These are phyloP conservation scores for Platanus orientalis DNA, from an alignment of 164 flowering plant species.

Conservation along the genomic window DNA sequence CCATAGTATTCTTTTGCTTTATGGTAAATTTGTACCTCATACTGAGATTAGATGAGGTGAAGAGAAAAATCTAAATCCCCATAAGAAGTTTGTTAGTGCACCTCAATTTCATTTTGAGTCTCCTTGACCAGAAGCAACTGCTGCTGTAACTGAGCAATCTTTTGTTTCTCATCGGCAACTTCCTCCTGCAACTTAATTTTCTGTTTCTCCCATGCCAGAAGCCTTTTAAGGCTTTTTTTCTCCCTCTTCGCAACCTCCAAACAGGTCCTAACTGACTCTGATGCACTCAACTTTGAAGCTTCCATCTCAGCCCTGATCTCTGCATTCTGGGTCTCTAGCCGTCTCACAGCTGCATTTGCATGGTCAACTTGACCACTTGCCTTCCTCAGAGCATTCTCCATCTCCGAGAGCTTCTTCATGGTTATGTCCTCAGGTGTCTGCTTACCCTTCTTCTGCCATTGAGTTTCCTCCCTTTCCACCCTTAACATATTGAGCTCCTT, in stretches of 20 bases:
- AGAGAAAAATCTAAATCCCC: neutral
- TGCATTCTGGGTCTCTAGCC: slow-evolving; percentile 92
- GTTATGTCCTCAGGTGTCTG: slow-evolving; percentile 78
- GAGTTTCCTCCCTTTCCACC: slow-evolving; percentile 89
- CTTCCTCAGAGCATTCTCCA: slow-evolving; percentile 90
- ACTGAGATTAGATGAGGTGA: neutral
- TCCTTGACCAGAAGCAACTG: slow-evolving; percentile 44
- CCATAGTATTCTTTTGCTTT: neutral
- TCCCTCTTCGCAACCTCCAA: slow-evolving; percentile 89
- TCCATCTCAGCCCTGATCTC: slow-evolving; percentile 99
- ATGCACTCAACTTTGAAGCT: slow-evolving; percentile 88
- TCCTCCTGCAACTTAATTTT: slow-evolving; percentile 79
- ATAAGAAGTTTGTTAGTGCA: slow-evolving; percentile 18
- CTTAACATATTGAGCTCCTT: slow-evolving; percentile 81
- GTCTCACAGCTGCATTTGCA: slow-evolving; percentile 83
- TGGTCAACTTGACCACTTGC: slow-evolving; percentile 90
- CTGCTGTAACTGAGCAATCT: slow-evolving; percentile 52
- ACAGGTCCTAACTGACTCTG: slow-evolving; percentile 77
- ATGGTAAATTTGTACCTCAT: neutral
- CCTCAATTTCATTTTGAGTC: slow-evolving; percentile 76
- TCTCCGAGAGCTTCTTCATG: slow-evolving; percentile 79
- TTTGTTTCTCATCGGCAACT: slow-evolving; percentile 64
- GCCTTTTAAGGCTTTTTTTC: slow-evolving; percentile 78
- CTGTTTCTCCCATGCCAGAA: slow-evolving; percentile 89
- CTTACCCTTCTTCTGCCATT: slow-evolving; percentile 78